Conservation (phyloP, 1,139 yeast genomes). For the Yamadazyma triangularis region DNA sequence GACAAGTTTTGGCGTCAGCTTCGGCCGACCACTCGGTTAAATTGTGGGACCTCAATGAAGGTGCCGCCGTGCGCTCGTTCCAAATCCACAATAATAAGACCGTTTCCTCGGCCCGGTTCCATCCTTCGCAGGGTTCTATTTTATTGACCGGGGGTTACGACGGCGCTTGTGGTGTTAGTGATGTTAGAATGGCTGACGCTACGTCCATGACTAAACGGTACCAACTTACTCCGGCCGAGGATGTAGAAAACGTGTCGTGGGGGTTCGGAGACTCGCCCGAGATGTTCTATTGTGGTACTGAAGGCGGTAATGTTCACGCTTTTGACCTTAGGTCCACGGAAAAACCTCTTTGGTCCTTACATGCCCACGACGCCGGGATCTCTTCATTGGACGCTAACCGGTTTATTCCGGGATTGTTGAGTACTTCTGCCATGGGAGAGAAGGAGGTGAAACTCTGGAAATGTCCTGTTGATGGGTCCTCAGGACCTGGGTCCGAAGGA, state of each 20-base stretch:
- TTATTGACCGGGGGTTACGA: slow-evolving; percentile 93
- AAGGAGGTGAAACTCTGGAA: slow-evolving; percentile 87
- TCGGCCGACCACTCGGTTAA: slow-evolving; percentile 95
- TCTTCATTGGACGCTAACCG: slow-evolving; percentile 72
- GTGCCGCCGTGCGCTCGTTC: slow-evolving; percentile 70
- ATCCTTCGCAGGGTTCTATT: slow-evolving; percentile 67
- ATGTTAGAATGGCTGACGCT: slow-evolving; percentile 75
- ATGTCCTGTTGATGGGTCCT: slow-evolving; percentile 34
- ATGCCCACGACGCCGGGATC: slow-evolving; percentile 95
- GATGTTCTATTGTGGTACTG: slow-evolving; percentile 84
- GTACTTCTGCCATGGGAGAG: slow-evolving; percentile 91
- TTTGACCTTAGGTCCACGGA: slow-evolving; percentile 74
- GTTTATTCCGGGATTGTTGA: slow-evolving; percentile 68
- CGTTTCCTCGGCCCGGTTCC: slow-evolving; percentile 89
- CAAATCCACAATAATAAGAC: slow-evolving; percentile 64
- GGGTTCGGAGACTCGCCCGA: slow-evolving; percentile 45
- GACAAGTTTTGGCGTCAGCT: slow-evolving; percentile 86
- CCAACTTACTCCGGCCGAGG: slow-evolving; percentile 64
- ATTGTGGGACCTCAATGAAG: slow-evolving; percentile 84
- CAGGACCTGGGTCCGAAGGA: too few relatives aligned
- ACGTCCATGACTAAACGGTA: slow-evolving; percentile 56
- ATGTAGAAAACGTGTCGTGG: slow-evolving; percentile 83
- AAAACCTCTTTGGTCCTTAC: slow-evolving; percentile 87
- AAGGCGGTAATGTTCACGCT: slow-evolving; percentile 83
- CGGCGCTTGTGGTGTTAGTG: slow-evolving; percentile 70